A percentile compares a stretch with the other conserved stretches of the same genome.
phyloP scores from a whole-genome alignment of 805 yeast species.

The Metschnikowia anglica region DNA sequence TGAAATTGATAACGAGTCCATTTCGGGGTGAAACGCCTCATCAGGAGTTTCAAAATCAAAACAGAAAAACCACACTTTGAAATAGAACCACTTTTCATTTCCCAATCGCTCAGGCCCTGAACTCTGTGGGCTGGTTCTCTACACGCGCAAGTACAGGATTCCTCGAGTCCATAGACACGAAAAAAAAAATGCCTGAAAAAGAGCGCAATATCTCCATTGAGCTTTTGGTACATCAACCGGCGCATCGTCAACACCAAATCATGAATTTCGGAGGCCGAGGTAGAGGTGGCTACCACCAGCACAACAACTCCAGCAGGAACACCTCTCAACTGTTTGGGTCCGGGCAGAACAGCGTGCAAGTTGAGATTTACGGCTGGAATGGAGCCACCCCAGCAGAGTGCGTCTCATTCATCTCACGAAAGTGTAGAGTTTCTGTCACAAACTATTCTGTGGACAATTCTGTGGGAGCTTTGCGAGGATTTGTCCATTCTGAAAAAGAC shows the following conservation, averaged over 20 bases:
- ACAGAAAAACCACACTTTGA: too few species aligned
- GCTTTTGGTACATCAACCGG: background rate
- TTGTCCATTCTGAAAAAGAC: slow-evolving; percentile 52
- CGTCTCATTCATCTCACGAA: slow-evolving; percentile 66
- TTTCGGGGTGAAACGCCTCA: too few species aligned
- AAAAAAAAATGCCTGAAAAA: too few species aligned
- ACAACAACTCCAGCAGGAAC: slow-evolving; percentile 2
- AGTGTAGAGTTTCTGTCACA: slow-evolving; percentile 54
- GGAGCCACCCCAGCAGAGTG: slow-evolving; percentile 72
- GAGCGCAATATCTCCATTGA: too few species aligned
- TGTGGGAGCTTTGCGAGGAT: slow-evolving; percentile 54
- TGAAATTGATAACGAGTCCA: too few species aligned
- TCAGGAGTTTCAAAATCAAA: too few species aligned
- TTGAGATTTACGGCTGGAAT: slow-evolving; percentile 60
- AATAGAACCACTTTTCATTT: too few species aligned
- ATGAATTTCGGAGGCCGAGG: slow-evolving; percentile 17
- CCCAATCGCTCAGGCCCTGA: too few species aligned
- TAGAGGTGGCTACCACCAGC: slow-evolving; percentile 17
- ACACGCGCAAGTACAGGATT: too few species aligned
- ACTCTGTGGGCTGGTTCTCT: too few species aligned
- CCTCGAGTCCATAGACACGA: too few species aligned
- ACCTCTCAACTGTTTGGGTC: background rate
- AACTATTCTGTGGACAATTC: slow-evolving; percentile 53
- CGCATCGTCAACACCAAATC: background rate
- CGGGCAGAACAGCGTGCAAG: slow-evolving; percentile 10